Evolutionary conservation across 148 eudicot genomes (phyloP).

Genomic region (Beta vulgaris): DNA sequence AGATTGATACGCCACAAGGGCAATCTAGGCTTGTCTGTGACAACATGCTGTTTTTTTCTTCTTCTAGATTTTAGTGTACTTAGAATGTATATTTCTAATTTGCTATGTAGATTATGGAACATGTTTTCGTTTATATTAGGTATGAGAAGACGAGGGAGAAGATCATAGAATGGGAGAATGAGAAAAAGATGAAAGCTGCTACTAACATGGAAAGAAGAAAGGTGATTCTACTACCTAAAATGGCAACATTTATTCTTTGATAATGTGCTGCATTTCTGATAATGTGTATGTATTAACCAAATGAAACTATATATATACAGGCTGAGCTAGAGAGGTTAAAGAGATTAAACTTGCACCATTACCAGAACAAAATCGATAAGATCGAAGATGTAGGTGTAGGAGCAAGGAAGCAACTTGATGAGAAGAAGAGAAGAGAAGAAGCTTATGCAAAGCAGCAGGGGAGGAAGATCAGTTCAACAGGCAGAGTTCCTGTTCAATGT

Average conservation of each 20-base stretch:
- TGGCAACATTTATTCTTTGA: no score
- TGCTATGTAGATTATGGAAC: no score
- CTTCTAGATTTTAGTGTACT: no score
- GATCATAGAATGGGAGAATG: constrained; percentile 69
- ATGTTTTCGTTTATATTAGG: constrained; percentile 29
- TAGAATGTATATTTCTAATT: no score
- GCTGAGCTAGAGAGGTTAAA: constrained; percentile 51
- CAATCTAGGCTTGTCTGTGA: no score
- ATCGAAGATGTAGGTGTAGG: constrained; percentile 54
- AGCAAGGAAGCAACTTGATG: constrained; percentile 55
- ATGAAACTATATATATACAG: constrained; percentile 40
- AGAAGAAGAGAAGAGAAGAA: constrained; percentile 60
- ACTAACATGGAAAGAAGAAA: constrained; percentile 50
- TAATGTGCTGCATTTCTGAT: no score
- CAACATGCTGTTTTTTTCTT: no score
- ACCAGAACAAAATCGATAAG: constrained; percentile 47
- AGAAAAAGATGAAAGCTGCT: constrained; percentile 53
- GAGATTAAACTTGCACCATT: constrained; percentile 48
- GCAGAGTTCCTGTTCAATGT: constrained; percentile 46
- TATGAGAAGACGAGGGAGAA: constrained; percentile 47
- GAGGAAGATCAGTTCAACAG: constrained; percentile 53
- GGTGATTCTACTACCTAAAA: constrained; percentile 43
- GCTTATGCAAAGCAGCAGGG: constrained; percentile 44
- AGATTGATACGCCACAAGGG: no score
- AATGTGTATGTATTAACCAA: neutral